Conservation (phyloP, 73 alveolate genomes). For the Tetrahymena thermophila region DNA sequence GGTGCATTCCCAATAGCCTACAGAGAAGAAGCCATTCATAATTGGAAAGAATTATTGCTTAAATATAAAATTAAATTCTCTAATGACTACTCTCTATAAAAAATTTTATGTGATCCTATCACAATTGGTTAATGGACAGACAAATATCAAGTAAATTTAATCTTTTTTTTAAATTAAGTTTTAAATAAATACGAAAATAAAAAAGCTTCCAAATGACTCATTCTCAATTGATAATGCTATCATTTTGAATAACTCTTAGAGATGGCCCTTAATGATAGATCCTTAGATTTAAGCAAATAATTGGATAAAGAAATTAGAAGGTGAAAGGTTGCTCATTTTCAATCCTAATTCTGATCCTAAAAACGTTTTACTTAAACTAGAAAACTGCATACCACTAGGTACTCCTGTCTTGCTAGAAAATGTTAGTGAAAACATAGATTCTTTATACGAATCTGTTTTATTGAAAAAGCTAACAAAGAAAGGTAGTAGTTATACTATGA, state of each 20-base stretch:
- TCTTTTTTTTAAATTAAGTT: conserved; percentile 38
- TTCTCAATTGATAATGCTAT: conserved; percentile 97
- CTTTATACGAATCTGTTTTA: conserved; percentile 90
- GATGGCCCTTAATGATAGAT: conserved; percentile 99
- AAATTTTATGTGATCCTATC: conserved; percentile 94
- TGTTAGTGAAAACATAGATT: conserved; percentile 88
- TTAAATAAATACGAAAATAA: conserved; percentile 44
- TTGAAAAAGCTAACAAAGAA: conserved; percentile 83
- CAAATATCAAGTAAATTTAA: conserved; percentile 33
- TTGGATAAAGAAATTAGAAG: conserved; percentile 83
- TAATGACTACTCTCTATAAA: conserved; percentile 62
- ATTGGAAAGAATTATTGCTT: conserved; percentile 74
- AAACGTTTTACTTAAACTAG: conserved; percentile 69
- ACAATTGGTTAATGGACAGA: conserved; percentile 96
- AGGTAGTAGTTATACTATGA: conserved; percentile 71
- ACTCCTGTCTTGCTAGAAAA: conserved; percentile 93
- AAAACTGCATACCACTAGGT: conserved; percentile 89
- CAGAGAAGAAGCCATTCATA: conserved; percentile 88
- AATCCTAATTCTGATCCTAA: conserved; percentile 80
- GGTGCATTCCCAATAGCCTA: conserved; percentile 97
- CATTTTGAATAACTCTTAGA: conserved; percentile 90
- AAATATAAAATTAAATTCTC: conserved; percentile 50
- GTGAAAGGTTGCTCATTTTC: conserved; percentile 58
- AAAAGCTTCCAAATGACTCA: conserved; percentile 87
- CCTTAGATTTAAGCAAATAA: conserved; percentile 97